These are phyloP conservation scores for Candida morakotiae DNA, from an alignment of 805 yeast genomes.

Conservation along the genomic window DNA sequence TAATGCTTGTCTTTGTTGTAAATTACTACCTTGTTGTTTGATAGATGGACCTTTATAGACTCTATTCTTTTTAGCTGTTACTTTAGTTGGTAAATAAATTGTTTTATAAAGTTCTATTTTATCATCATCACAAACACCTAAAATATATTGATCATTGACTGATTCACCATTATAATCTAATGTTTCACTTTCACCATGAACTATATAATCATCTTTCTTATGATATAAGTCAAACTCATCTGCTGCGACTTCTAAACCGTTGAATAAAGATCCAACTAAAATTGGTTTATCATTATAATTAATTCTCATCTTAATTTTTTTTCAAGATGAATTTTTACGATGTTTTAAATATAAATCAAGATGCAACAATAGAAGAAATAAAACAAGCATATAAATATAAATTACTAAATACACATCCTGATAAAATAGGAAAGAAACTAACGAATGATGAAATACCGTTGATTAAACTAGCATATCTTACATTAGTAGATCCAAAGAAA, in stretches of 20 bases:
- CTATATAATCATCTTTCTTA: conserved; percentile 42
- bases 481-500: conserved; percentile 37
- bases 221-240: conserved; percentile 62
- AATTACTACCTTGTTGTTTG: conserved; percentile 49
- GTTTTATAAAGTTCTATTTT: conserved; percentile 59
- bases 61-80: conserved; percentile 59
- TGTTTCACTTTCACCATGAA: conserved; percentile 73
- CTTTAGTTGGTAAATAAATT: conserved; percentile 60
- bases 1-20: conserved; percentile 70
- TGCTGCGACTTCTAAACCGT: conserved; percentile 58
- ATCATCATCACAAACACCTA: conserved; percentile 76
- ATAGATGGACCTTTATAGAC: conserved; percentile 58
- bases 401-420: conserved; percentile 74
- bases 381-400: conserved; percentile 60
- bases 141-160: conserved; percentile 46
- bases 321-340: conserved; percentile 41
- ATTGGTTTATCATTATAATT: conserved; percentile 39
- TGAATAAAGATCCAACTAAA: conserved; percentile 67
- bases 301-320: conserved; percentile 27
- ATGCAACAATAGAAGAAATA: conserved; percentile 38
- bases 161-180: conserved; percentile 68
- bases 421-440: conserved; percentile 39
- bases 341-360: conserved; percentile 47
- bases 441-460: conserved; percentile 18
- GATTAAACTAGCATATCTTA: conserved; percentile 63